Evolutionary conservation across 208 protist genomes (phyloP), one percentile per base, ranked within the genome.

Genomic region (Acanthamoeba lenticulata): DNA sequence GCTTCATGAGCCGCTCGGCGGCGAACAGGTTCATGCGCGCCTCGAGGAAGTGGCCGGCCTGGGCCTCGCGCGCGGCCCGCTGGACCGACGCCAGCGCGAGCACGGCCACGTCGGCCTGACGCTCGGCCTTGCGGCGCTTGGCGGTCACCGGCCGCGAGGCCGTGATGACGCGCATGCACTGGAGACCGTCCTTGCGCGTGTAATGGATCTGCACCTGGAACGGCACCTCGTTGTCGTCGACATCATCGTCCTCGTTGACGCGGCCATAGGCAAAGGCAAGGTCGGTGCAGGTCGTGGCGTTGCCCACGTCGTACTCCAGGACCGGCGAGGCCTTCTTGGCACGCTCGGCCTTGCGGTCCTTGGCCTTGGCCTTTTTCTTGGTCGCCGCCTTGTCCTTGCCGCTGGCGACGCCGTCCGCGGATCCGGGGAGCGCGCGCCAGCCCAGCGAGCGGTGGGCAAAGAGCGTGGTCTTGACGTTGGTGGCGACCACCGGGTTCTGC

Each of bases 141-240:
- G 36, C 19, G 19, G 89, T 93, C 19, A 79, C 27, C 5, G 24
- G 17, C 0, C 17, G 29, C 24, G 52, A 60, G 7, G 62, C 32
- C 32, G 89, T 93, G 9, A 93, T 62, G 24, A 83, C 44, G 17
- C 89, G n/a, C 89, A 93, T 55, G 60, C 89, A 93, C 44, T 93
- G 44, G 44, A 67, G 57, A 67, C 60, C 60, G 40, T 83, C 60
- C 60, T 65, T 65, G 5, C 45, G 0, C 19, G 60, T 83, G 44
- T 55, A 93, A 27, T 79, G 89, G 19, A 93, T 93, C 34, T 83
- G 69, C 15, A 38, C 89, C 27, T 93, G 65, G 60, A 74, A 93
- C 17, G 89, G 89, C 34, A 38, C 47, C 11, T 21, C 19, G 9
- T 79, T 91, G 36, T 40, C 15, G 21, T 32, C 42, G 0, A 27